Base-by-base conservation (phyloP, 2,329 filamentous ascomycete species). In the Phialemoniopsis sp. region DNA sequence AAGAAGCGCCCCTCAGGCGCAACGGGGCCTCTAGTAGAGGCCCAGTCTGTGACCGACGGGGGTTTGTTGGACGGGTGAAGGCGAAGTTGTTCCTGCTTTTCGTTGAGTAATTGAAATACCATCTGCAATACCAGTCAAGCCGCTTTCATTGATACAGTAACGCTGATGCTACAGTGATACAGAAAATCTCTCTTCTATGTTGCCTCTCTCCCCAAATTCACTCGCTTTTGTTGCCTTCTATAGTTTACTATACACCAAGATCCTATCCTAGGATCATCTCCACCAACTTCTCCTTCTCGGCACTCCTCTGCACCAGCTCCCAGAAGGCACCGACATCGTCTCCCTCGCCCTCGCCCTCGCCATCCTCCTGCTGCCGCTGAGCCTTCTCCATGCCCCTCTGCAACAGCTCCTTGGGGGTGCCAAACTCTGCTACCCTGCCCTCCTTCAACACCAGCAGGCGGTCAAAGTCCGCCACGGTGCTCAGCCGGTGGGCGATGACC, bases 391-490 rank as follows among this genome's bases (percentile, higher is more conserved):
- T 58, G 3, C 58, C 59, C 9, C 52, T 57, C 45, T 52, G 49
- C 50, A 75, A 51, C 52, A 76, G 46, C 41, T 68, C 58, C 33
- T 37, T 38, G 6, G 62, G 61, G 12, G 50, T 55, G 4, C 59
- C 62, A 35, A 63, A 50, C 55, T 76, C 72, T 0, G 67, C 67
- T 17, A 76, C 59, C 28, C 54, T 50, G 2, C 73, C 73, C 28
- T 62, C 57, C 29, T 72, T 62, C 54, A 77, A 62, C 15, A 76
- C 70, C 13, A 70, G 57, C 32, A 77, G 57, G 19, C 59, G 59
- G 47, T 76, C 72, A 53, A 73, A 76, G 48, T 73, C 71, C 6
- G 67, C 60, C 12, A 76, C 70, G 0, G 70, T 76, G 38, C 59
- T 59, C 33, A 66, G 43, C 7, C 62, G 55, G 38, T 66, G 63